Conservation (phyloP, 768 basidiomycete genomes). For the Cystofilobasidium capitatum region DNA sequence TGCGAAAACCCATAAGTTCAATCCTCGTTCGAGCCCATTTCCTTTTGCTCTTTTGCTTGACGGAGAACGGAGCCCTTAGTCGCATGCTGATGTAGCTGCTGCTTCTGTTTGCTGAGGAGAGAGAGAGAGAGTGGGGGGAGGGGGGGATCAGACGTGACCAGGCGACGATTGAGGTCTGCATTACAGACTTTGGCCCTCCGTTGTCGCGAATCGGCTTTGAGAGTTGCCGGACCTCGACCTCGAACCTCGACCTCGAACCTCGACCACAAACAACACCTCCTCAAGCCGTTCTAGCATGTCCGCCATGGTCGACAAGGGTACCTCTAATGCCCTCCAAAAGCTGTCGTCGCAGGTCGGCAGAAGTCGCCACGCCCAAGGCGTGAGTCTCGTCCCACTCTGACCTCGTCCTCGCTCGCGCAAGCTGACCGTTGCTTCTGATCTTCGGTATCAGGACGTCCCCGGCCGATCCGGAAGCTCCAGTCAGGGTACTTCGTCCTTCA, state of each 20-base stretch:
- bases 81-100: no score
- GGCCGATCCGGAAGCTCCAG: not conserved
- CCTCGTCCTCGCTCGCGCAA: no score
- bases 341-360: not conserved
- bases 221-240: not conserved
- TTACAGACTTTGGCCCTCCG: no score
- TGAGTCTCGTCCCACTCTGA: not conserved
- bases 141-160: no score
- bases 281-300: not conserved
- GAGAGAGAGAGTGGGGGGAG: no score
- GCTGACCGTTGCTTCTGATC: not conserved
- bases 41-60: no score
- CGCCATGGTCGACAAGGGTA: constrained; percentile 1
- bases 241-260: not conserved
- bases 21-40: not conserved
- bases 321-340: not conserved
- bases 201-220: no score
- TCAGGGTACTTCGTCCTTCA: not conserved
- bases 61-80: no score
- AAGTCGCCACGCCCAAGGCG: not conserved
- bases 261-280: not conserved
- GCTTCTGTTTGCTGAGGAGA: no score
- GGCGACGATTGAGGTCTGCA: no score
- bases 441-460: not conserved
- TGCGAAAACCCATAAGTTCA: constrained; percentile 5